Evolutionary conservation across 495 filamentous ascomycete genomes (phyloP).

Genomic region (Aspergillus olivimuriae): DNA sequence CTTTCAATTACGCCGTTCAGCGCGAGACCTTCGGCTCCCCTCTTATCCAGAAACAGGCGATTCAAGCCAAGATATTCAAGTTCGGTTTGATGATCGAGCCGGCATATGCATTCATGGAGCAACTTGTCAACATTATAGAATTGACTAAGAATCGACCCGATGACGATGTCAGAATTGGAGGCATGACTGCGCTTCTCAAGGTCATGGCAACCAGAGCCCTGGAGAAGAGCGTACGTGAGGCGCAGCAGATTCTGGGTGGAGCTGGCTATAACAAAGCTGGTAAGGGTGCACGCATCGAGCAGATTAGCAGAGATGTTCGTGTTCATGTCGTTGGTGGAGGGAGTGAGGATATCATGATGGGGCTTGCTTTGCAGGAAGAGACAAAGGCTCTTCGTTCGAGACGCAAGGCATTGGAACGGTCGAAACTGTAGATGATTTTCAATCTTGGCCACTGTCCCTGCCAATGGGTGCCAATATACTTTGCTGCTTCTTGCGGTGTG

Average conservation of each 20-base stretch:
- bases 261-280: slow-evolving; percentile 49
- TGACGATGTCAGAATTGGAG: slow-evolving; percentile 39
- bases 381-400: slow-evolving; percentile 32
- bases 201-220: slow-evolving; percentile 49
- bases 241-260: slow-evolving; percentile 56
- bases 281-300: slow-evolving; percentile 46
- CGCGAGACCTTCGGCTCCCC: slow-evolving; percentile 45
- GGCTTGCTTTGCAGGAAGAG: slow-evolving; percentile 43
- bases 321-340: slow-evolving; percentile 55
- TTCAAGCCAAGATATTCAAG: slow-evolving; percentile 43
- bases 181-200: slow-evolving; percentile 44
- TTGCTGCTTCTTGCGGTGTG: too few species aligned
- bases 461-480: too few species aligned
- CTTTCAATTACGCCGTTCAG: slow-evolving; percentile 42
- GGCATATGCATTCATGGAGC: slow-evolving; percentile 43
- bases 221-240: slow-evolving; percentile 52
- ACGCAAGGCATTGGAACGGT: slow-evolving; percentile 25
- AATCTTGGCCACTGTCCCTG: too few species aligned
- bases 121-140: slow-evolving; percentile 40
- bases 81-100: slow-evolving; percentile 46
- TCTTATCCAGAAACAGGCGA: slow-evolving; percentile 39
- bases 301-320: slow-evolving; percentile 50
- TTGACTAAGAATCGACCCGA: slow-evolving; percentile 27
- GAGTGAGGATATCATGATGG: slow-evolving; percentile 51
- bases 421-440: slow-evolving; percentile 23